Percentiles rank a stretch among this genome's conserved stretches.
Evolutionary conservation across 192 early-diverging fungal species (phyloP).

Genomic region (Coemansia sp.): DNA sequence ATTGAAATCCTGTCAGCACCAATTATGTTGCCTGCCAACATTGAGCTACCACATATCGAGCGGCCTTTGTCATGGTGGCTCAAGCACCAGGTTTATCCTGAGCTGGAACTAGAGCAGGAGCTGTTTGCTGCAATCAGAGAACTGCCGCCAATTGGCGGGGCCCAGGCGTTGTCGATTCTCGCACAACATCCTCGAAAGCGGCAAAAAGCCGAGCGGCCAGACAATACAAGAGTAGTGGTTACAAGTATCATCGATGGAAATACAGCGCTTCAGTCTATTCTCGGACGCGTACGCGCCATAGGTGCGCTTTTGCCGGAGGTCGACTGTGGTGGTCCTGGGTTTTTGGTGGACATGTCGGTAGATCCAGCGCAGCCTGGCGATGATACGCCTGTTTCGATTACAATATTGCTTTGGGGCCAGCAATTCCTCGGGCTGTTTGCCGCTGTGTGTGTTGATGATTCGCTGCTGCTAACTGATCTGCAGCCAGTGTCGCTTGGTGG

Average conservation of each 20-base stretch:
- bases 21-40: constrained; percentile 13
- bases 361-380: constrained; percentile 5
- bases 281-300: constrained; percentile 20
- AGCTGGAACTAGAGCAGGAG: constrained; percentile 14
- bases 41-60: constrained; percentile 4
- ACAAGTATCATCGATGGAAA: not conserved
- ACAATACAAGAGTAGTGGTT: not conserved
- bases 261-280: constrained; percentile 2
- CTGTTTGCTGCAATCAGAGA: constrained; percentile 14
- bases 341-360: constrained; percentile 18
- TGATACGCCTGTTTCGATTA: constrained; percentile 1
- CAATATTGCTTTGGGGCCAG: constrained; percentile 15
- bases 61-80: constrained; percentile 35
- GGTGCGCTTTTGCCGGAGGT: constrained; percentile 11
- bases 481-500: constrained; percentile 8
- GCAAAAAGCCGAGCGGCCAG: not conserved
- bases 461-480: constrained; percentile 23
- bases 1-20: constrained; percentile 33
- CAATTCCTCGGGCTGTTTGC: constrained; percentile 26
- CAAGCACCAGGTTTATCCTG: constrained; percentile 23
- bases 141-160: constrained; percentile 7
- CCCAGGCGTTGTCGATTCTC: constrained; percentile 6
- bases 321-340: constrained; percentile 5
- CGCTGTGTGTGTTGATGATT: constrained; percentile 23
- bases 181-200: constrained; percentile 2